phyloP scores from a whole-genome alignment of 192 early-diverging fungal genomes.

The Coemansia sp. region DNA sequence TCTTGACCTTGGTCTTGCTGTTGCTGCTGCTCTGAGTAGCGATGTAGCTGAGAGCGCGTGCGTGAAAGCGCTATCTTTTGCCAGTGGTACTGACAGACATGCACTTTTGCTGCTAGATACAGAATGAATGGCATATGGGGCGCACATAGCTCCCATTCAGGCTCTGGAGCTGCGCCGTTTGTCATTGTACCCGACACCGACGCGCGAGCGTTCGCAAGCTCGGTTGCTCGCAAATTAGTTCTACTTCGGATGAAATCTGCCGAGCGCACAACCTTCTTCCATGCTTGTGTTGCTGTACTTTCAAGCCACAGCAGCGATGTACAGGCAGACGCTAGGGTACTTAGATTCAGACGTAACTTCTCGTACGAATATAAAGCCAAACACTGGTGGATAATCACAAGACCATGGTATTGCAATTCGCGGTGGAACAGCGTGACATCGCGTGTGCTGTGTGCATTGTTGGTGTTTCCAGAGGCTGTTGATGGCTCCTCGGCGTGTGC shows the following conservation, averaged over 20 bases:
- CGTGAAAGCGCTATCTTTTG: constrained; percentile 52
- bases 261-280: constrained; percentile 49
- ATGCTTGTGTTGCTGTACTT: constrained; percentile 51
- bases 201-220: constrained; percentile 39
- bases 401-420: constrained; percentile 52
- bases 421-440: constrained; percentile 54
- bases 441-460: constrained; percentile 40
- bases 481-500: constrained; percentile 13
- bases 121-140: constrained; percentile 55
- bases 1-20: no score
- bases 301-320: constrained; percentile 55
- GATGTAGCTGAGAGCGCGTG: constrained; percentile 25
- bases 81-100: constrained; percentile 56
- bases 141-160: constrained; percentile 56
- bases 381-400: constrained; percentile 54
- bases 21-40: constrained; percentile 6
- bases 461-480: not conserved
- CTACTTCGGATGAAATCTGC: constrained; percentile 42
- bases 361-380: constrained; percentile 52
- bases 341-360: constrained; percentile 48
- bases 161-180: constrained; percentile 51
- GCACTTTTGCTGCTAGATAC: constrained; percentile 51
- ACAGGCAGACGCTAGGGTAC: constrained; percentile 39
- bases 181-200: constrained; percentile 48
- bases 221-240: constrained; percentile 37